A percentile compares a stretch with the other conserved stretches of the same genome.
Conservation (phyloP, 139 green algal genomes). For the Trebouxia sp. region DNA sequence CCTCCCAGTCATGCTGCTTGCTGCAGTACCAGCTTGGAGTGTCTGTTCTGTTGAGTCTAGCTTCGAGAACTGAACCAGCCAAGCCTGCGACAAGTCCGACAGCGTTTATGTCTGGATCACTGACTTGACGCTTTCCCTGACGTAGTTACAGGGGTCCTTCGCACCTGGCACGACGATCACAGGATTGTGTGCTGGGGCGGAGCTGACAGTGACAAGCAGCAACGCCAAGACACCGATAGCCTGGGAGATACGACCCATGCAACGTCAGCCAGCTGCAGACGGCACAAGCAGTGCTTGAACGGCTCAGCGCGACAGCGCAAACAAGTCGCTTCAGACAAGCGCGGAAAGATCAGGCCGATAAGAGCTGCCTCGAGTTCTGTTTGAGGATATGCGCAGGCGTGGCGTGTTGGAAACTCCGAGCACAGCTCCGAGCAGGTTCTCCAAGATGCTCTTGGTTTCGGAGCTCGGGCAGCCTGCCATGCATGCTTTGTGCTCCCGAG, state of each 20-base stretch:
- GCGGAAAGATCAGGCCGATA: too few species aligned
- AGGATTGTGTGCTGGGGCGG: neutral
- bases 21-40: conserved; percentile 32
- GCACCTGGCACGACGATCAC: neutral
- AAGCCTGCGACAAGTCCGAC: too few species aligned
- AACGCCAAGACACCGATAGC: neutral
- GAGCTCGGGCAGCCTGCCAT: neutral
- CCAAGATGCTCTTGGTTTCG: neutral
- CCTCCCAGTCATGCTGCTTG: conserved; percentile 33
- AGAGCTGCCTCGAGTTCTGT: too few species aligned
- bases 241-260: neutral
- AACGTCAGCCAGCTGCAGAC: too few species aligned
- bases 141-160: too few species aligned
- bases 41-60: conserved; percentile 3
- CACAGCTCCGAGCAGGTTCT: neutral
- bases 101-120: too few species aligned
- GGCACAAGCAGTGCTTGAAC: too few species aligned
- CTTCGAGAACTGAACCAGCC: conserved; percentile 41
- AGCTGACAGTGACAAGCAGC: neutral
- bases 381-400: too few species aligned
- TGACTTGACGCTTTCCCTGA: too few species aligned
- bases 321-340: too few species aligned
- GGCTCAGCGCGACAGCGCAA: too few species aligned
- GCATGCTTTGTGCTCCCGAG: neutral
- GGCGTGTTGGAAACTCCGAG: too few species aligned